A percentile compares a stretch with the other conserved stretches of the same genome.
phyloP scores from a whole-genome alignment of 164 flowering plant genomes.

The Dillenia turbinata region DNA sequence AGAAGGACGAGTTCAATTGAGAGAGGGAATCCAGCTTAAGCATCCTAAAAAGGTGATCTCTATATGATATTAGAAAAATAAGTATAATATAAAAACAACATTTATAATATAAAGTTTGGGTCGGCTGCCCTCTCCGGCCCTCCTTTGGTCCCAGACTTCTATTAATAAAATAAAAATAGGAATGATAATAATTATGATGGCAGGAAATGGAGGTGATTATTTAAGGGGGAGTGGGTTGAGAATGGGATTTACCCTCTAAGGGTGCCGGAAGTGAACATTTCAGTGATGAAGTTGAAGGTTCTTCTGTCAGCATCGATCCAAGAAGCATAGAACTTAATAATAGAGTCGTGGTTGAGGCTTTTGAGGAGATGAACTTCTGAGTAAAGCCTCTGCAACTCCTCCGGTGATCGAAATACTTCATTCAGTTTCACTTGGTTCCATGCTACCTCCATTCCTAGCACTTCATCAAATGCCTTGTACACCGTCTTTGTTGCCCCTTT shows the following conservation, averaged over 20 bases:
- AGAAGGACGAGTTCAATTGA: no score
- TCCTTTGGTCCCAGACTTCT: no score
- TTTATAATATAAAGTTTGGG: no score
- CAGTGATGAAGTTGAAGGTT: constrained; percentile 94
- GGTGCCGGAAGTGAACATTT: constrained; percentile 91
- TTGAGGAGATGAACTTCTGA: constrained; percentile 89
- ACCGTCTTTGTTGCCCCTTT: constrained; percentile 89
- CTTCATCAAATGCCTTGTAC: constrained; percentile 78
- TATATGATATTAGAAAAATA: no score
- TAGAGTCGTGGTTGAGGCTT: constrained; percentile 66
- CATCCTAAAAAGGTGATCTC: no score
- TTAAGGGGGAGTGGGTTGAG: not conserved
- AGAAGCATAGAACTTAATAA: constrained; percentile 54
- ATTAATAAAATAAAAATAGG: no score
- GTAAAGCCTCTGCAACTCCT: constrained; percentile 66
- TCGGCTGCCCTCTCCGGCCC: no score
- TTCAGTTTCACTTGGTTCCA: constrained; percentile 76
- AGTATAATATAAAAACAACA: no score
- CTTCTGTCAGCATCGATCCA: constrained; percentile 62
- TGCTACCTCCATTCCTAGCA: constrained; percentile 83
- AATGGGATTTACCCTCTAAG: constrained; percentile 61
- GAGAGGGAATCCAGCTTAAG: no score
- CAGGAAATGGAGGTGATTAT: not conserved
- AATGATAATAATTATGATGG: not conserved
- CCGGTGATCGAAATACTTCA: constrained; percentile 60